These are phyloP conservation scores for Salvia sclarea DNA, from an alignment of 305 asterid species.

Conservation along the genomic window DNA sequence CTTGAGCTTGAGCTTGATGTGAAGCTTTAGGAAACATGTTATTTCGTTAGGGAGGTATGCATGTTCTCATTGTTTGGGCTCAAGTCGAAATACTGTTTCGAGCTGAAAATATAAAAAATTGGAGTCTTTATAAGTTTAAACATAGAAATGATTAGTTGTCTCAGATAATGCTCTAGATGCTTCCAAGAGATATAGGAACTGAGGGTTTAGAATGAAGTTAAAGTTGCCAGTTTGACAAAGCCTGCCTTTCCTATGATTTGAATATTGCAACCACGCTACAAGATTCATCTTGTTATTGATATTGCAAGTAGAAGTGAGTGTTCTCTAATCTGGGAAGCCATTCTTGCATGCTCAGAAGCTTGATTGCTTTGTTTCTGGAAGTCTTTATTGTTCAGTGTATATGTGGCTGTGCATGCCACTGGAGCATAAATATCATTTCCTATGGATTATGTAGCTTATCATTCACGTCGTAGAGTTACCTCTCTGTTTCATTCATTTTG, in stretches of 20 bases:
- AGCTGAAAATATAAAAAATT: background rate
- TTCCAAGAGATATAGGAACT: background rate
- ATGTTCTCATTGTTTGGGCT: slow-evolving; percentile 2
- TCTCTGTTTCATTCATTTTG: background rate
- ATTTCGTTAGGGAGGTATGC: background rate
- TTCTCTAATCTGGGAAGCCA: background rate
- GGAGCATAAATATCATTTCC: background rate
- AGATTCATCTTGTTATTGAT: background rate
- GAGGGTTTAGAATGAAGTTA: background rate
- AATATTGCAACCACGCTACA: background rate
- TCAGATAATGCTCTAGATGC: slow-evolving; percentile 8
- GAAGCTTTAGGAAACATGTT: background rate
- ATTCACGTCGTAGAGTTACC: background rate
- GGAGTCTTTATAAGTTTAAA: background rate
- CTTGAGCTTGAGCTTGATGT: slow-evolving; percentile 6
- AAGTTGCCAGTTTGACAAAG: background rate
- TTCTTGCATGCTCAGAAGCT: slow-evolving; percentile 1
- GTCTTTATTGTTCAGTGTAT: background rate
- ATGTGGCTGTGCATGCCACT: background rate
- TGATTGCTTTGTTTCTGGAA: background rate
- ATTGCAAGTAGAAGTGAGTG: background rate
- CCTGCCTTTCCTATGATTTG: background rate
- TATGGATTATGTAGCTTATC: background rate
- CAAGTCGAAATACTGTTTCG: background rate
- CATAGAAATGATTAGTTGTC: background rate